Conservation (phyloP, 164 flowering plant species). For the Tinospora cordifolia region DNA sequence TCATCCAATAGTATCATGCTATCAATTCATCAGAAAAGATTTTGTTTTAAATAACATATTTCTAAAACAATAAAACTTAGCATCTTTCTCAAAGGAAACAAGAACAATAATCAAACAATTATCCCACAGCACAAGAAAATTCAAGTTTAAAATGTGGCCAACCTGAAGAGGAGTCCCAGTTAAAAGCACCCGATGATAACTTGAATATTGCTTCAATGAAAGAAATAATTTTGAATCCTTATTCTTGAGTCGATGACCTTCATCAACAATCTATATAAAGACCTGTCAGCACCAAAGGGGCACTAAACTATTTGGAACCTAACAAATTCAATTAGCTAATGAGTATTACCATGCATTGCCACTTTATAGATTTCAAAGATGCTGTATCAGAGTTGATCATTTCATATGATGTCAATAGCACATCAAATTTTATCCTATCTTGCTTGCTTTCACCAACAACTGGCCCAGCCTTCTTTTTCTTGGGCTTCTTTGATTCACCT, state of each 20-base stretch:
- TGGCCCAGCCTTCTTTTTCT: slow-evolving; percentile 71
- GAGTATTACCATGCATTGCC: slow-evolving; percentile 85
- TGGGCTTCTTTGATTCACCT: slow-evolving; percentile 45
- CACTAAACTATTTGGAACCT: not conserved
- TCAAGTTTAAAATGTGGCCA: slow-evolving; percentile 11
- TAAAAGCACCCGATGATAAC: slow-evolving; percentile 78
- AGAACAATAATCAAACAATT: not conserved
- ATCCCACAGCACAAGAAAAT: not conserved
- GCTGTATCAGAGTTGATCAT: slow-evolving; percentile 77
- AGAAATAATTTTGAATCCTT: slow-evolving; percentile 90
- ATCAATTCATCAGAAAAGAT: too few relatives aligned
- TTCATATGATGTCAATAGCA: slow-evolving; percentile 93
- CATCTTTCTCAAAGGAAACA: not conserved
- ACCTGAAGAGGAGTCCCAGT: slow-evolving; percentile 99
- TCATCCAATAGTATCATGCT: too few relatives aligned
- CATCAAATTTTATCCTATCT: slow-evolving; percentile 89
- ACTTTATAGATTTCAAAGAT: slow-evolving; percentile 74
- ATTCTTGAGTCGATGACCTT: slow-evolving; percentile 97
- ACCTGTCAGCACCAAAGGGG: slow-evolving; percentile 15
- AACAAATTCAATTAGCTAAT: slow-evolving; percentile 8
- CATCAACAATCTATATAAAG: slow-evolving; percentile 78
- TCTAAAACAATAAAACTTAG: too few relatives aligned
- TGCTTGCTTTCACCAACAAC: slow-evolving; percentile 63
- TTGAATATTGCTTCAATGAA: slow-evolving; percentile 64
- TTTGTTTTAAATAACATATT: too few relatives aligned